Base-by-base conservation (phyloP, 2,329 filamentous ascomycete species). In the Trichophaea hybrida region DNA sequence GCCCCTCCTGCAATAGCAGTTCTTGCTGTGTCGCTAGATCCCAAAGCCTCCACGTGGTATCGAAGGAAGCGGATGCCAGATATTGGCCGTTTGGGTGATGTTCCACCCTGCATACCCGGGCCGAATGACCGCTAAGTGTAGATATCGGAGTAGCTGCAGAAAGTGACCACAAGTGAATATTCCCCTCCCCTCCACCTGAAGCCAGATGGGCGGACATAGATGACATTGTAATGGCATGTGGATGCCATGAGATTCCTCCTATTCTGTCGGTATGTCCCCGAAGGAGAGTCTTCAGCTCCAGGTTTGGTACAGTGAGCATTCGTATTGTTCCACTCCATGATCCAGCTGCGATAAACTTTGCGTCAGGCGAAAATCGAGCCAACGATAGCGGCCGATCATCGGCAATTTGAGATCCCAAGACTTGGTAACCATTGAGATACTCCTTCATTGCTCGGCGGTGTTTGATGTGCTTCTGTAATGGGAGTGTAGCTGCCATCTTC, bases 21-120 rank as follows among this genome's bases (percentile, higher is more conserved):
- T 97, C 90, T 1, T 84, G 84, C 0, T 83, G 87, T 0, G 85
- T 93, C 66, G 88, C 83, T 0, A 97, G 82, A 70, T 97, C 91
- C 91, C 93, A 98, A 37, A 98, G 76, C 49, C 91, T 82, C 93
- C 93, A 98, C 0, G 93, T 95, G 1, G 89, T 95, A 70, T 98
- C 93, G 69, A 93, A 93, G 0, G 89, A 95, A 5, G 93, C 93
- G 0, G 90, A 95, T 4, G 91, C 93, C 5, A 97, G 76, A 69
- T 91, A 97, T 63, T 80, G 80, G 2, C 91, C 91, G 0, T 88
- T 94, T 0, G 93, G 93, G 67, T 98, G 93, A 69, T 97, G 95
- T 61, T 95, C 93, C 10, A 94, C 85, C 59, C 91, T 82, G 68
- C 89, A 95, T 6, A 98, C 89, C 62, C 93, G 84, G 57, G 86